Evolutionary conservation across 2,329 filamentous ascomycete species (phyloP).

Genomic region (Kalmusia sp.): DNA sequence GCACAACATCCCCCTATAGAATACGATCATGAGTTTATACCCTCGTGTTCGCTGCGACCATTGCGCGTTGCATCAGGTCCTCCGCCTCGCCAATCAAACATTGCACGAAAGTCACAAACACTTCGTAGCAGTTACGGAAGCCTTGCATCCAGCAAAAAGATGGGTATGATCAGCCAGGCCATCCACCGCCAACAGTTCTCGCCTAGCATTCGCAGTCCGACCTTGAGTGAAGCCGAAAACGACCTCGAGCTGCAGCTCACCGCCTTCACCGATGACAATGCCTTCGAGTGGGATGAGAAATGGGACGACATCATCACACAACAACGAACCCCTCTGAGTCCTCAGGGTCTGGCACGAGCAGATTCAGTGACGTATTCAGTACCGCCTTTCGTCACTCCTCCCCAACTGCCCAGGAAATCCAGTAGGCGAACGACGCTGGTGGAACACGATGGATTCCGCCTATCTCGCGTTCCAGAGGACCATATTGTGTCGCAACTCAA

Average conservation of each 20-base stretch:
- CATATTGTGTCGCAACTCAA: slow-evolving; percentile 41
- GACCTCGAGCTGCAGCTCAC: slow-evolving; percentile 44
- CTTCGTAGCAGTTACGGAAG: slow-evolving; percentile 21
- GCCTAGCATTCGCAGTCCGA: slow-evolving; percentile 46
- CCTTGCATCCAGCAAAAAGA: slow-evolving; percentile 19
- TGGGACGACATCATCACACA: slow-evolving; percentile 24
- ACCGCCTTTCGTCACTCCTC: slow-evolving; percentile 24
- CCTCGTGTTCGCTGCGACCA: slow-evolving; percentile 30
- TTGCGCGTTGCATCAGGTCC: slow-evolving; percentile 16
- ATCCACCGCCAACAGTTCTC: slow-evolving; percentile 17
- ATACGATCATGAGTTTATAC: slow-evolving; percentile 30
- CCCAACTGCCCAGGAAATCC: slow-evolving; percentile 50
- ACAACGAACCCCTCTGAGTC: slow-evolving; percentile 14
- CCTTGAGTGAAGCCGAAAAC: slow-evolving; percentile 54
- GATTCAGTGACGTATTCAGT: slow-evolving; percentile 18
- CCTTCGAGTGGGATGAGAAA: slow-evolving; percentile 29
- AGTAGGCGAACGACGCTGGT: slow-evolving; percentile 47
- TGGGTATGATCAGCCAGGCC: slow-evolving; percentile 33
- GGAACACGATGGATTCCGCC: slow-evolving; percentile 22
- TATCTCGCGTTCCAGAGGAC: slow-evolving; percentile 32
- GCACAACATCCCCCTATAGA: slow-evolving; percentile 29
- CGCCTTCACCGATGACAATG: slow-evolving; percentile 37
- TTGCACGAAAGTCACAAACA: slow-evolving; percentile 31
- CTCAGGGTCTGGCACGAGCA: slow-evolving; percentile 13
- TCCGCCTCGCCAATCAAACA: slow-evolving; percentile 20